Evolutionary conservation across 2,329 filamentous ascomycete species (phyloP).

Genomic region (Venturiaceae sp.): DNA sequence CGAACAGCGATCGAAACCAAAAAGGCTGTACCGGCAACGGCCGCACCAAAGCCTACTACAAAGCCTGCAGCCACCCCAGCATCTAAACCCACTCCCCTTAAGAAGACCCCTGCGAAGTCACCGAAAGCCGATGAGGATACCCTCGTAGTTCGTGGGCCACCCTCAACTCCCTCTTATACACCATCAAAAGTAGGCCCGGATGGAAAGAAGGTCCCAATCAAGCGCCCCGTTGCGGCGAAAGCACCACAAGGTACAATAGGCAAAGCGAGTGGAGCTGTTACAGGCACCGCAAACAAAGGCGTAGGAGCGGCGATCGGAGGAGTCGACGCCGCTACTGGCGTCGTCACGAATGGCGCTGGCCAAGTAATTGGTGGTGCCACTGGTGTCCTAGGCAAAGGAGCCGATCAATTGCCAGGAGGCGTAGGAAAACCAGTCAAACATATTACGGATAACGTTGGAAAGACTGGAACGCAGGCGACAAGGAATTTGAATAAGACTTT

Average conservation of each 20-base stretch:
- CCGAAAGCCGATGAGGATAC: slow-evolving; percentile 8
- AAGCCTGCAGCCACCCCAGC: slow-evolving; percentile 9
- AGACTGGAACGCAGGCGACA: slow-evolving; percentile 29
- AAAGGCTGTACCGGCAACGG: slow-evolving; percentile 7
- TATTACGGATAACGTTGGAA: slow-evolving; percentile 29
- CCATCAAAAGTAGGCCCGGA: neutral
- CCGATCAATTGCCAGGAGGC: slow-evolving; percentile 21
- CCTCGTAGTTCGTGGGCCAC: neutral
- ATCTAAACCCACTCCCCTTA: slow-evolving; percentile 13
- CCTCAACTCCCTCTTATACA: slow-evolving; percentile 13
- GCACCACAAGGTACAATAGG: slow-evolving; percentile 26
- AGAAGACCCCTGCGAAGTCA: slow-evolving; percentile 16
- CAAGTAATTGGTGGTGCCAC: slow-evolving; percentile 25
- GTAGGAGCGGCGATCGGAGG: slow-evolving; percentile 18
- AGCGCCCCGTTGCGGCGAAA: slow-evolving; percentile 19
- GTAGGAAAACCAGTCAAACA: slow-evolving; percentile 28
- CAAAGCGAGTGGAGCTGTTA: slow-evolving; percentile 22
- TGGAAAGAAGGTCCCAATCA: slow-evolving; percentile 16
- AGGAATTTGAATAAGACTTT: slow-evolving; percentile 31
- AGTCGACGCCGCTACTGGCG: slow-evolving; percentile 14
- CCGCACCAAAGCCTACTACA: slow-evolving; percentile 6
- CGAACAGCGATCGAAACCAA: no score
- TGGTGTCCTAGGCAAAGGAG: slow-evolving; percentile 25
- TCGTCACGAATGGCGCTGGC: slow-evolving; percentile 14
- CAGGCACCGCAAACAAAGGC: slow-evolving; percentile 26